Evolutionary conservation across 139 green algal genomes (phyloP), one percentile per base, ranked within the genome.

Genomic region (Chlorella sorokiniana): DNA sequence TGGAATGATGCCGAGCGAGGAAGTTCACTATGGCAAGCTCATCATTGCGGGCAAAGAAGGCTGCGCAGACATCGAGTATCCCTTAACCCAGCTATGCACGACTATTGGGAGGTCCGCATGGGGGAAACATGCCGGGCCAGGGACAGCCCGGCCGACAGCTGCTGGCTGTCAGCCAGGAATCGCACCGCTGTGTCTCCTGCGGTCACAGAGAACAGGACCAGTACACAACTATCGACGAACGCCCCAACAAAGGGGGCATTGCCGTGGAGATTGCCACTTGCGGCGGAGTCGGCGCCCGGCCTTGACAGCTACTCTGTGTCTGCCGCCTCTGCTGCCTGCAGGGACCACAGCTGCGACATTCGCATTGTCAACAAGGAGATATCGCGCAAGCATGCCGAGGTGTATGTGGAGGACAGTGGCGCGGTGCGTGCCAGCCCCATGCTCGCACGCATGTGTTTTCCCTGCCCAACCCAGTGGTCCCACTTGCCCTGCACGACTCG

Each of bases 261-360:
- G n/a, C n/a, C n/a, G n/a, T n/a, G n/a, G n/a, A n/a, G n/a, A n/a
- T n/a, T n/a, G n/a, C n/a, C n/a, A n/a, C n/a, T n/a, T n/a, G n/a
- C n/a, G n/a, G n/a, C n/a, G n/a, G n/a, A n/a, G n/a, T n/a, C n/a
- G n/a, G n/a, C n/a, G n/a, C n/a, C n/a, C n/a, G n/a, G n/a, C 11
- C n/a, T 68, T 1, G 1, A 42, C 33, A 38, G 31, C 5, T 16
- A 7, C 38, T 5, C 23, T 51, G 23, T 29, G 23, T 35, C 31
- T 78, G 42, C 4, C 48, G 7, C n/a, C 71, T 59, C n/a, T 35
- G 14, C 10, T 11, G 27, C 20, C 40, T 74, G 64, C 79, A 90
- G 86, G 69, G 86, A 90, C 23, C 76, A 89, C 51, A 48, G 52
- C 38, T 90, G 86, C 70, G 86, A 90, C 77, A 89, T 90, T 8